These are phyloP conservation scores for Tetracladium marchalianum DNA, from an alignment of 495 filamentous ascomycete genomes.

Conservation along the genomic window DNA sequence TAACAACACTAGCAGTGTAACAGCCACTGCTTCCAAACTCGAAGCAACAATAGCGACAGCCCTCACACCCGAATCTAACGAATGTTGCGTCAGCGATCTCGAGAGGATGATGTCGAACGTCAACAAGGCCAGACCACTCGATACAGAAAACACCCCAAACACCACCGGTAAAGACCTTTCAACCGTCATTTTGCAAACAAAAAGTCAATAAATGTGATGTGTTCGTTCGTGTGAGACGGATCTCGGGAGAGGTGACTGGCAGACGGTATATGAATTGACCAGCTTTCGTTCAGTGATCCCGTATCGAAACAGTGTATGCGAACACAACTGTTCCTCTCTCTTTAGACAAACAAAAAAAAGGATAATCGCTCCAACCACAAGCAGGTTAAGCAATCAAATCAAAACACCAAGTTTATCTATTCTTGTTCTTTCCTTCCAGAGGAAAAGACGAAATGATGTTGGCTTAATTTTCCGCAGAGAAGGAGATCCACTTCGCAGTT, in stretches of 20 bases:
- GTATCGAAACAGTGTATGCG: conserved; percentile 13
- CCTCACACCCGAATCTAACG: conserved; percentile 2
- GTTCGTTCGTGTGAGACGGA: conserved; percentile 2
- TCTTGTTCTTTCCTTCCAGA: too few species aligned
- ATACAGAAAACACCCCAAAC: conserved; percentile 18
- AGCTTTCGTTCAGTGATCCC: conserved; percentile 4
- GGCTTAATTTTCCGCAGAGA: too few species aligned
- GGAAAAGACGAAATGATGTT: too few species aligned
- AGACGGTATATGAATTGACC: background rate
- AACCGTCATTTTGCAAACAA: conserved; percentile 7
- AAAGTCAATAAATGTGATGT: background rate
- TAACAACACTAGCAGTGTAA: conserved; percentile 12
- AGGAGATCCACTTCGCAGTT: too few species aligned
- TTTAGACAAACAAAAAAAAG: conserved; percentile 12
- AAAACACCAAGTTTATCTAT: too few species aligned
- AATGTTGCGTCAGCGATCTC: conserved; percentile 11
- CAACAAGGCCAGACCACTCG: conserved; percentile 17
- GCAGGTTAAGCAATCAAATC: too few species aligned
- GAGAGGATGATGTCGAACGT: conserved; percentile 24
- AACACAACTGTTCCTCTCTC: too few species aligned
- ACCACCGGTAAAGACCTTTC: conserved; percentile 7
- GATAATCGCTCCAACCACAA: conserved; percentile 4
- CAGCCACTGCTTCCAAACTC: conserved; percentile 12
- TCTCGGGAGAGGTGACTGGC: background rate
- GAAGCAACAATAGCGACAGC: conserved; percentile 21